These are phyloP conservation scores for Amphichorda felina DNA, from an alignment of 2,329 filamentous ascomycete genomes.

Conservation along the genomic window DNA sequence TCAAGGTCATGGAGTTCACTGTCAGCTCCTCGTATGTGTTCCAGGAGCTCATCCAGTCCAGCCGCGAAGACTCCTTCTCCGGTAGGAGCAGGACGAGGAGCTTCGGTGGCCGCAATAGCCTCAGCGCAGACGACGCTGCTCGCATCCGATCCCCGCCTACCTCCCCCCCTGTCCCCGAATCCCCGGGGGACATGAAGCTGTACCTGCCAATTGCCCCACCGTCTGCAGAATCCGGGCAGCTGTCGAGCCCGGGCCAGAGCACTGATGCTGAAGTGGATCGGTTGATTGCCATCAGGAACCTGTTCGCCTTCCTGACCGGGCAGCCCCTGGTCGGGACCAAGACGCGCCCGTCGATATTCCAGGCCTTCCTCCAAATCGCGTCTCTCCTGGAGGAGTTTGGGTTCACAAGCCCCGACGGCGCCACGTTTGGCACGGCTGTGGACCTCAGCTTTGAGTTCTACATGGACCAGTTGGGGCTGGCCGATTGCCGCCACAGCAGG, in stretches of 20 bases:
- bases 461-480: slow-evolving; percentile 63
- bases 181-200: slow-evolving; percentile 31
- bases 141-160: slow-evolving; percentile 23
- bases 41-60: slow-evolving; percentile 36
- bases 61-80: slow-evolving; percentile 19
- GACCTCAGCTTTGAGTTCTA: slow-evolving; percentile 61
- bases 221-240: slow-evolving; percentile 18
- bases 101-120: slow-evolving; percentile 33
- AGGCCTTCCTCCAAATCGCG: slow-evolving; percentile 41
- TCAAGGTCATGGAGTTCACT: slow-evolving; percentile 44
- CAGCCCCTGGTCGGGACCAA: slow-evolving; percentile 51
- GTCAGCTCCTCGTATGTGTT: slow-evolving; percentile 43
- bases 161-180: slow-evolving; percentile 24
- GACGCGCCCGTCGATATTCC: slow-evolving; percentile 36
- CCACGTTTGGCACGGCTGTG: slow-evolving; percentile 47
- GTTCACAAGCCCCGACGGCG: slow-evolving; percentile 43
- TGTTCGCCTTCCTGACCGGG: slow-evolving; percentile 54
- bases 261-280: slow-evolving; percentile 34
- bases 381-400: slow-evolving; percentile 42
- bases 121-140: slow-evolving; percentile 37
- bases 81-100: slow-evolving; percentile 26
- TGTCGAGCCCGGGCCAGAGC: slow-evolving; percentile 17
- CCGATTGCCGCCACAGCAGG: slow-evolving; percentile 68
- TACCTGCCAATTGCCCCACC: slow-evolving; percentile 38
- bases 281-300: slow-evolving; percentile 47